These are phyloP conservation scores for Phytophthora fragariaefolia DNA, from an alignment of 352 stramenopile genomes.

Conservation along the genomic window DNA sequence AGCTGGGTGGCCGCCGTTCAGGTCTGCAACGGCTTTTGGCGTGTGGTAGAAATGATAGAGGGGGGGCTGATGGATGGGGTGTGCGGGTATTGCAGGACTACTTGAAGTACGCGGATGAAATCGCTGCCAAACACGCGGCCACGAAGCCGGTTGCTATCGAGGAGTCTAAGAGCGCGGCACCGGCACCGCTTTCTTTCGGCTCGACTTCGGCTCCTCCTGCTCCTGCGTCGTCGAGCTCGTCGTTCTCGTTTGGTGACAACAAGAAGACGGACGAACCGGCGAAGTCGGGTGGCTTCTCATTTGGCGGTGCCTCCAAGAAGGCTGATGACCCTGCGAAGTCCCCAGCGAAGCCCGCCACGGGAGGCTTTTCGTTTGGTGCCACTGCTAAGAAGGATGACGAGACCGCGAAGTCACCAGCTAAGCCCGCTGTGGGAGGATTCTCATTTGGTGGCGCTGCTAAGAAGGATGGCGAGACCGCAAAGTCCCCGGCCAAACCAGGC, in stretches of 20 bases:
- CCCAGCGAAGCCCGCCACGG: constrained; percentile 7
- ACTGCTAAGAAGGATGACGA: constrained; percentile 26
- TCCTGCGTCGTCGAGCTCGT: constrained; percentile 15
- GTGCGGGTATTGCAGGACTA: constrained; percentile 62
- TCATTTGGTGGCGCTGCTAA: constrained; percentile 34
- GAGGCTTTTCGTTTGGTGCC: constrained; percentile 31
- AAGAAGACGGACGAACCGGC: neutral
- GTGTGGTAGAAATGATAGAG: neutral
- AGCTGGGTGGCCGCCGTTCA: constrained; percentile 73
- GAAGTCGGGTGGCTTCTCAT: constrained; percentile 14
- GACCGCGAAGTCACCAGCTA: constrained; percentile 24
- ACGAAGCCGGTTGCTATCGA: constrained; percentile 63
- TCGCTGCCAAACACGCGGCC: constrained; percentile 66
- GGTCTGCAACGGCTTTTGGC: constrained; percentile 28
- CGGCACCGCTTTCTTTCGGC: constrained; percentile 37
- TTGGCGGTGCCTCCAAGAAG: constrained; percentile 26
- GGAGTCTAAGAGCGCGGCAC: constrained; percentile 31
- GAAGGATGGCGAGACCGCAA: constrained; percentile 22
- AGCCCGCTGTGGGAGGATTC: constrained; percentile 18
- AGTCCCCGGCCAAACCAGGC: constrained; percentile 28
- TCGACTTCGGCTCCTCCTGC: constrained; percentile 15
- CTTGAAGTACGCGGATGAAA: constrained; percentile 64
- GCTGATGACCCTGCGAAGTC: constrained; percentile 26
- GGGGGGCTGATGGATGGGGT: constrained; percentile 6
- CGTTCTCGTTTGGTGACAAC: constrained; percentile 45